Base-by-base conservation (phyloP, 2,329 filamentous ascomycete genomes). In the Trichoderma semiorbis region DNA sequence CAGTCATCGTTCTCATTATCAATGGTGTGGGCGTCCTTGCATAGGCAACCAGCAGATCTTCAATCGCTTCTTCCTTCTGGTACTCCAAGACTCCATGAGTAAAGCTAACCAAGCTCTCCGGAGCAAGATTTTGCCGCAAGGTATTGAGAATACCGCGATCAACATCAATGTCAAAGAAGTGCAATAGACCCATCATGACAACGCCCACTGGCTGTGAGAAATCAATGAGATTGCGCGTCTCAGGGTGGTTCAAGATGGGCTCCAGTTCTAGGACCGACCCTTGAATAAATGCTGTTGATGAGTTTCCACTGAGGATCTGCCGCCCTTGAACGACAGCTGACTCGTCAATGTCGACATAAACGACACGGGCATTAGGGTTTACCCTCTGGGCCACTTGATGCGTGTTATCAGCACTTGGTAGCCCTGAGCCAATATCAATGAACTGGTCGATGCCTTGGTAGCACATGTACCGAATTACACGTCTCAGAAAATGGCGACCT, bases 131-230 rank as follows among this genome's bases (percentile, higher is more conserved):
- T 11, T 50, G 36, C 12, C 14, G 66, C 3, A 69, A 18, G 11
- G 7, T 7, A 5, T 69, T 43, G 12, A 69, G 66, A 50, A 69
- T 69, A 6, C 36, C 36, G 8, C 24, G 66, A 1, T 50, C 28
- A n/a, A 32, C 43, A 3, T 61, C 28, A 2, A 50, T 18, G 5
- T 28, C 28, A n/a, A 69, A 69, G n/a, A 69, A 69, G 14, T 69
- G 66, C 10, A 69, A 12, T 5, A 69, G 36, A 24, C 66, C 66
- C 66, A 69, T 69, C 66, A 69, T 69, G 11, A 69, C 34, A 30
- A 69, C 66, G 21, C 66, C 66, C 12, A 69, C 66, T 3, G 66
- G 66, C 55, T 69, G 61, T 6, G 66, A 69, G 57, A 69, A 69
- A 14, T 69, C 66, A 26, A 69, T 69, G 26, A 69, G 66, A 18